Evolutionary conservation across 495 filamentous ascomycete genomes (phyloP).

Genomic region (Daldinia caldariorum): DNA sequence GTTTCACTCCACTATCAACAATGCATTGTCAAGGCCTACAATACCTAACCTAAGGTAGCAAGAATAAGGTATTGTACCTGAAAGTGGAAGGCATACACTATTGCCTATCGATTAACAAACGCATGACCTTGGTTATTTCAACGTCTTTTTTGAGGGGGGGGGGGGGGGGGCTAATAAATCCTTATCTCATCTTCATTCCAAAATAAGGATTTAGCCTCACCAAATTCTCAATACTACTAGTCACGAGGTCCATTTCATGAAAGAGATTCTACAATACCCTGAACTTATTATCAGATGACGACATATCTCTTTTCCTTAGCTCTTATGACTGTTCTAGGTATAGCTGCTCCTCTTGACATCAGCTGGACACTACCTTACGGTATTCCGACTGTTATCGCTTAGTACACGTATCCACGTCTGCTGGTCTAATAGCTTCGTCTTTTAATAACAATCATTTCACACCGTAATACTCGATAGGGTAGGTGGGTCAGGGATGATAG

Average conservation of each 20-base stretch:
- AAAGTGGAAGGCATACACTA: neutral
- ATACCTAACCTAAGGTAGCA: no score
- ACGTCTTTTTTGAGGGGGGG: no score
- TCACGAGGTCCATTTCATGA: neutral
- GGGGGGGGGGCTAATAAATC: no score
- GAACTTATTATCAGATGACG: neutral
- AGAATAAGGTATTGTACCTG: neutral
- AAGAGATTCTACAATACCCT: neutral
- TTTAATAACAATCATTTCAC: neutral
- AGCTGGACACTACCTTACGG: neutral
- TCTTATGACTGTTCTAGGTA: neutral
- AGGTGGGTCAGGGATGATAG: neutral
- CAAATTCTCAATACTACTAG: neutral
- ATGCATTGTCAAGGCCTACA: conserved; percentile 6
- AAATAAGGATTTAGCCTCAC: neutral
- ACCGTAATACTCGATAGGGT: neutral
- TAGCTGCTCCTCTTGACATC: conserved; percentile 1
- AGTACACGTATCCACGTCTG: neutral
- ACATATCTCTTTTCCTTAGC: neutral
- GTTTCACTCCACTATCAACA: conserved; percentile 2
- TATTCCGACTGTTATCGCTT: neutral
- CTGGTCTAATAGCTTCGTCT: no score
- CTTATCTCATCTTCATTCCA: neutral
- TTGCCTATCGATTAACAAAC: conserved; percentile 1
- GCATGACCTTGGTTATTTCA: neutral